Percentiles rank a stretch among this genome's conserved stretches.
These are phyloP conservation scores for Termitomyces sp. DNA, from an alignment of 768 basidiomycete species.

Conservation along the genomic window DNA sequence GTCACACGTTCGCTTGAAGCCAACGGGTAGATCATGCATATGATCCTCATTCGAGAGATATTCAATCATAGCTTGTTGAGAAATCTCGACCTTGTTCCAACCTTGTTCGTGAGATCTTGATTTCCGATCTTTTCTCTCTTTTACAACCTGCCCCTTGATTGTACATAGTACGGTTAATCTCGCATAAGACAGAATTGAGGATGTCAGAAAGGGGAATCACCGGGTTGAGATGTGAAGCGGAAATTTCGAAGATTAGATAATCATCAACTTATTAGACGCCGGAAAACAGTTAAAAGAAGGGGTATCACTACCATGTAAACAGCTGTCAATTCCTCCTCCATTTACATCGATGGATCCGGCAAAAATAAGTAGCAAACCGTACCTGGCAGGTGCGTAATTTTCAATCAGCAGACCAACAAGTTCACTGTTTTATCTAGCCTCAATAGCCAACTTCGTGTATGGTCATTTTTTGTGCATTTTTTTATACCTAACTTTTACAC, in stretches of 20 bases:
- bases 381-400: not conserved
- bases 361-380: not conserved
- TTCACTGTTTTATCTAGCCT: not conserved
- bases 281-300: not conserved
- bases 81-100: not conserved
- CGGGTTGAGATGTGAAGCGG: not conserved
- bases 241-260: not conserved
- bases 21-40: not conserved
- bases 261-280: not conserved
- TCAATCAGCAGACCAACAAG: no score
- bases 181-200: not conserved
- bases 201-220: not conserved
- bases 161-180: not conserved
- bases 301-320: not conserved
- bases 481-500: not conserved
- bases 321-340: not conserved
- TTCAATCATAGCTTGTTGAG: not conserved
- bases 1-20: not conserved
- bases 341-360: not conserved
- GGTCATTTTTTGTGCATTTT: not conserved
- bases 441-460: not conserved
- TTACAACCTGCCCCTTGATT: not conserved
- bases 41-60: not conserved
- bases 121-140: not conserved
- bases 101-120: not conserved